Evolutionary conservation across 768 basidiomycete genomes (phyloP).

Genomic region (Boletus reticulatus): DNA sequence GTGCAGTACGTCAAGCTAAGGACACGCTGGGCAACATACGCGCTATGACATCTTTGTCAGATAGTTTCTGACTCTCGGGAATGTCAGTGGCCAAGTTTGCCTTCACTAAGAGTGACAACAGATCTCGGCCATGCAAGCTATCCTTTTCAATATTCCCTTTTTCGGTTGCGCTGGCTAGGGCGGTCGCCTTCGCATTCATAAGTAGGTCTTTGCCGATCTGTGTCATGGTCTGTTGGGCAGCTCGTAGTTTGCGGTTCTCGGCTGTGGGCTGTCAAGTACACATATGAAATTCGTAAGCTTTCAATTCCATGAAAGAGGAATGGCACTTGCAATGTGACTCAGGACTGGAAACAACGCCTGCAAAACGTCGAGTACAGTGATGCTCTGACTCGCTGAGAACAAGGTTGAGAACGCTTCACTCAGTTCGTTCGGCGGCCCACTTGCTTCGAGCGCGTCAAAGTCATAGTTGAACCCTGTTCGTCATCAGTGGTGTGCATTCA

Average conservation of each 20-base stretch:
- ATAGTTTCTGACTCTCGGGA: conserved; percentile 51
- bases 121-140: conserved; percentile 43
- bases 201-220: conserved; percentile 52
- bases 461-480: conserved; percentile 37
- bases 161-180: conserved; percentile 21
- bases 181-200: conserved; percentile 45
- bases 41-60: conserved; percentile 59
- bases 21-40: conserved; percentile 35
- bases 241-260: conserved; percentile 12
- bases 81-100: conserved; percentile 66
- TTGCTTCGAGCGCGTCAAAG: conserved; percentile 32
- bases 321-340: conserved; percentile 36
- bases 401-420: conserved; percentile 34
- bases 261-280: conserved; percentile 20
- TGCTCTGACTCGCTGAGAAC: conserved; percentile 12
- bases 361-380: conserved; percentile 30
- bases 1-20: not conserved
- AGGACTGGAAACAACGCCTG: conserved; percentile 37
- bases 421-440: conserved; percentile 29
- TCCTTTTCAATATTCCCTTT: conserved; percentile 34
- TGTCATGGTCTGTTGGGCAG: conserved; percentile 41
- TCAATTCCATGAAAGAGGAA: not conserved
- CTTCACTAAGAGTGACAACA: conserved; percentile 35
- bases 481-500: not conserved
- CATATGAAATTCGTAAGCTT: not conserved